Evolutionary conservation across 1,284 basidiomycete species (phyloP).

Genomic region (Pseudozyma sp.): DNA sequence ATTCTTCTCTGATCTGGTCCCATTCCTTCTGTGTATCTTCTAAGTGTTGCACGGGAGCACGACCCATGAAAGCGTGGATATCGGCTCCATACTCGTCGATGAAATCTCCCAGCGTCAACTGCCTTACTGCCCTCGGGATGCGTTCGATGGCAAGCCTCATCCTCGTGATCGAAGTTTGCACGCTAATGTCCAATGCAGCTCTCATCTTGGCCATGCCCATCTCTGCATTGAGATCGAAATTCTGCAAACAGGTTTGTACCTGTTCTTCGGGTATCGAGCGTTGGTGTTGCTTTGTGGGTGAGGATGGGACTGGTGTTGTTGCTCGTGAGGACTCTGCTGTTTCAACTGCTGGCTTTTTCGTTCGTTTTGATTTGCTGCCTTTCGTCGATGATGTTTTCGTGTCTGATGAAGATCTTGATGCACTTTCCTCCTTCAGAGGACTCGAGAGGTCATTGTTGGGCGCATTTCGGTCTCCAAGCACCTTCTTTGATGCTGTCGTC

Average conservation of each 20-base stretch:
- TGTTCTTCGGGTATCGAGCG: constrained; percentile 46
- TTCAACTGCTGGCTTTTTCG: constrained; percentile 7
- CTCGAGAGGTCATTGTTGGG: constrained; percentile 14
- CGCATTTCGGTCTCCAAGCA: constrained; percentile 39
- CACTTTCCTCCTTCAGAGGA: constrained; percentile 4
- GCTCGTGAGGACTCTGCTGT: constrained; percentile 7
- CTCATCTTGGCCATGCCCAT: constrained; percentile 20
- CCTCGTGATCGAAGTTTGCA: constrained; percentile 33
- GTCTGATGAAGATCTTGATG: constrained; percentile 7
- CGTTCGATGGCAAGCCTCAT: constrained; percentile 38
- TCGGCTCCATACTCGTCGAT: constrained; percentile 49
- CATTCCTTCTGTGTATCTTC: constrained; percentile 45
- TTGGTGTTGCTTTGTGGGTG: constrained; percentile 14
- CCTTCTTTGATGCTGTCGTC: constrained; percentile 14
- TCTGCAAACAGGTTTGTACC: constrained; percentile 44
- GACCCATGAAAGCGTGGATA: constrained; percentile 47
- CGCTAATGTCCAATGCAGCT: constrained; percentile 24
- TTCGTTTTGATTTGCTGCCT: constrained; percentile 18
- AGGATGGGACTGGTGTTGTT: constrained; percentile 32
- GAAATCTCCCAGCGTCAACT: constrained; percentile 40
- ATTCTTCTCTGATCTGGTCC: constrained; percentile 47
- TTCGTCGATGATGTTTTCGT: constrained; percentile 9
- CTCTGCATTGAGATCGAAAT: constrained; percentile 53
- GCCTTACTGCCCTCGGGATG: constrained; percentile 49
- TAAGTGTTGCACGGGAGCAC: constrained; percentile 33